Evolutionary conservation across 495 filamentous ascomycete species (phyloP), one percentile per base, ranked within the genome.

Genomic region (Penicillium angulare): DNA sequence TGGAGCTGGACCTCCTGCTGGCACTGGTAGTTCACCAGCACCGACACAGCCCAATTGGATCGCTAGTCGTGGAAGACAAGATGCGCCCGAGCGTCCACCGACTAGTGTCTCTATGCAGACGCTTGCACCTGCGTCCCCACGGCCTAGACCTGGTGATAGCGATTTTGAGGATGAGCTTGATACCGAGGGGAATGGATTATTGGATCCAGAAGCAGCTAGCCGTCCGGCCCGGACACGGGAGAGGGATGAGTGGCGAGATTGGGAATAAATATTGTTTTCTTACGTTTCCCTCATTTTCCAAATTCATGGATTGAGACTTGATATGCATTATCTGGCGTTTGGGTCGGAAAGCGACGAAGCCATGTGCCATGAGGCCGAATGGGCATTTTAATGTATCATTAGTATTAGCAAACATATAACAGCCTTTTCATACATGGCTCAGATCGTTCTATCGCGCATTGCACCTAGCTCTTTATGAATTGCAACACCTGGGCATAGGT

Each of bases 81-180:
- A 60, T 17, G 72, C 78, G 35, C 67, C 80, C 15, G 75, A 78
- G 1, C 69, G 74, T 31, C 74, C 76, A 0, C 59, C 64, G 20
- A 79, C 76, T 2, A 73, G 73, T 13, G 73, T 80, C n/a, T 80
- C 77, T 3, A 76, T 79, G 72, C 75, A 78, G 58, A 80, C 77
- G 0, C 60, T 79, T 17, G 64, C 72, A 10, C 73, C 73, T 1
- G 62, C 61, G 42, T 77, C 73, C 0, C 72, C 76, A 17, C 65
- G 72, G 5, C 64, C 69, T 5, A 61, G 74, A 27, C 75, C 72
- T 31, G 74, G 71, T 0, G 74, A 77, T 35, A 73, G 61, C 16
- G 69, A 70, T 36, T 71, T 65, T 33, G 72, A 73, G 26, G 73
- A 69, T 32, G 65, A 70, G 17, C 18, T 49, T 3, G 74, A 73